Conservation (phyloP, 768 basidiomycete genomes). For the Lactifluus echinatus region DNA sequence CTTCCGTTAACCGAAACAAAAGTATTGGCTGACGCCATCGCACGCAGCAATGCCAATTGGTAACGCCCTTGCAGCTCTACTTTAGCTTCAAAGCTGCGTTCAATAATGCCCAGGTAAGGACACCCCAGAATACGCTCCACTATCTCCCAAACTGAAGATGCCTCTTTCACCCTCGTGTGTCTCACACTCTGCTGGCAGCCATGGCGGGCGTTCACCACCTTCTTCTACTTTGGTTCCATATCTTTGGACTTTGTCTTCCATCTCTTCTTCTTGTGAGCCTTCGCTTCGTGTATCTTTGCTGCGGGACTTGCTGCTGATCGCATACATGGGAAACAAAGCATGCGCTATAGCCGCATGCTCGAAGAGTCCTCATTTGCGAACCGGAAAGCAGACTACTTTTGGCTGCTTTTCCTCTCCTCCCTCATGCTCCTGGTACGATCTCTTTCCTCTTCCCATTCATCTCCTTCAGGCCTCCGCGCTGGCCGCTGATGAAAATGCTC, state of each 20-base stretch:
- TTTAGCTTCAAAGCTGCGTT: conserved; percentile 86
- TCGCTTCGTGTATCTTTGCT: no score
- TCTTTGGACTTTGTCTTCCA: conserved; percentile 95
- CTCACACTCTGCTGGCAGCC: conserved; percentile 39
- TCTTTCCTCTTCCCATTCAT: conserved; percentile 5
- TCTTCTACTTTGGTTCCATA: conserved; percentile 93
- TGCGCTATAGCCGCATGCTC: conserved; percentile 94
- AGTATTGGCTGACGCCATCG: neutral
- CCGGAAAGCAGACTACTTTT: conserved; percentile 88
- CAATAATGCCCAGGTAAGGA: conserved; percentile 64
- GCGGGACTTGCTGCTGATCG: no score
- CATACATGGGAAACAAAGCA: conserved; percentile 40
- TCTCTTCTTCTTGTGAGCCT: conserved; percentile 98
- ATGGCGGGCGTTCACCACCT: conserved; percentile 85
- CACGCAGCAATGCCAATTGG: conserved; percentile 79
- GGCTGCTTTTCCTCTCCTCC: conserved; percentile 81
- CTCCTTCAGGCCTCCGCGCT: neutral
- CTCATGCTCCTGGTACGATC: conserved; percentile 71
- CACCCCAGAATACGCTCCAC: neutral
- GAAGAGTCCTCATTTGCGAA: conserved; percentile 96
- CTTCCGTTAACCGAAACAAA: neutral
- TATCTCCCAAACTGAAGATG: conserved; percentile 16
- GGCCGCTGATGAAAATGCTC: no score
- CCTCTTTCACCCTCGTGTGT: conserved; percentile 5
- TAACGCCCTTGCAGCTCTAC: conserved; percentile 87